A percentile compares a stretch with the other conserved stretches of the same genome.
phyloP scores from a whole-genome alignment of 1,139 yeast species.

The Sugiyamaella sp. region DNA sequence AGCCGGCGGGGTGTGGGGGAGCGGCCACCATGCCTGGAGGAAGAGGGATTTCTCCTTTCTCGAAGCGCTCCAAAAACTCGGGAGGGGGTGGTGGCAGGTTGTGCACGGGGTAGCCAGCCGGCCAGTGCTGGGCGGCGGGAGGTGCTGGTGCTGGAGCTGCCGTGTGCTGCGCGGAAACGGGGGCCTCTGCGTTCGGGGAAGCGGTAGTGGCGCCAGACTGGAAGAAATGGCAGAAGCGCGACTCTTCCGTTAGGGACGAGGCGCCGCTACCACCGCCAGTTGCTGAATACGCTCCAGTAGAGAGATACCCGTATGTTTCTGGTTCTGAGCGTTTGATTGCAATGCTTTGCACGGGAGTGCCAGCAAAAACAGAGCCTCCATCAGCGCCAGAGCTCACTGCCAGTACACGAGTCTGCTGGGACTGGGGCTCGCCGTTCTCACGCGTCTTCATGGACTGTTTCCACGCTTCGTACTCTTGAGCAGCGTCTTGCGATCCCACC shows the following conservation, averaged over 20 bases:
- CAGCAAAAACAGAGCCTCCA: neutral
- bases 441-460: conserved; percentile 17
- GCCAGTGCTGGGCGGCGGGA: conserved; percentile 19
- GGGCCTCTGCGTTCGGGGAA: neutral
- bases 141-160: conserved; percentile 2
- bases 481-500: conserved; percentile 26
- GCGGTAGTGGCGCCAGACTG: conserved; percentile 1
- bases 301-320: conserved; percentile 7
- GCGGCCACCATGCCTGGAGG: conserved; percentile 21
- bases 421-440: conserved; percentile 1
- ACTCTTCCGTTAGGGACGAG: conserved; percentile 15
- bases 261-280: conserved; percentile 14
- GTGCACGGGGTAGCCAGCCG: conserved; percentile 20
- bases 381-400: neutral
- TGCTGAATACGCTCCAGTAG: conserved; percentile 1
- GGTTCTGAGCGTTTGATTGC: conserved; percentile 7
- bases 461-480: conserved; percentile 27
- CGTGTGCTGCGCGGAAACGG: neutral
- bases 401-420: neutral
- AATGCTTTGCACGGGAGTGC: neutral
- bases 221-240: conserved; percentile 18
- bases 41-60: conserved; percentile 24
- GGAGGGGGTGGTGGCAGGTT: conserved; percentile 26
- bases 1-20: conserved; percentile 18
- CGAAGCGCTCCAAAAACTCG: conserved; percentile 22